These are phyloP conservation scores for Misopates orontium DNA, from an alignment of 257 asterid genomes.

Conservation along the genomic window DNA sequence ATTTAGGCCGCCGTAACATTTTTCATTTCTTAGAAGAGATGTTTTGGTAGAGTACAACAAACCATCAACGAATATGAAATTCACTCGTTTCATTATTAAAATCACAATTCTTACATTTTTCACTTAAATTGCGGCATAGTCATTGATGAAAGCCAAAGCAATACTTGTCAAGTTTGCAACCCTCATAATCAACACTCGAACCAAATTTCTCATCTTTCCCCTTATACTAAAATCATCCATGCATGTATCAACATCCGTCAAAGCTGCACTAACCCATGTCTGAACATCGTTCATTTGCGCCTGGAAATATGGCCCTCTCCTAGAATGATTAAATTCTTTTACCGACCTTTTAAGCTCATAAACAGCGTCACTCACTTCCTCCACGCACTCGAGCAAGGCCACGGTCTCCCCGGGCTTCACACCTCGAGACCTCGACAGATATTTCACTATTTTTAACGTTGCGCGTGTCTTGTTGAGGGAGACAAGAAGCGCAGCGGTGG, in stretches of 20 bases:
- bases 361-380: constrained; percentile 40
- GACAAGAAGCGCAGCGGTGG: constrained; percentile 35
- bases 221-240: constrained; percentile 36
- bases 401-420: constrained; percentile 29
- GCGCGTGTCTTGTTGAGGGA: constrained; percentile 29
- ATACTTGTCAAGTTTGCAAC: constrained; percentile 44
- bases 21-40: no score
- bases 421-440: constrained; percentile 13
- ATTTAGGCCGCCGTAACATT: no score
- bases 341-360: constrained; percentile 29
- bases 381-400: constrained; percentile 41
- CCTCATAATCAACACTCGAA: constrained; percentile 25
- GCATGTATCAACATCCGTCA: constrained; percentile 52
- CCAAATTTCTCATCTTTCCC: constrained; percentile 21
- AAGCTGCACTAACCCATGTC: constrained; percentile 62
- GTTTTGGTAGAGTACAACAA: no score
- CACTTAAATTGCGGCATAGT: constrained; percentile 26
- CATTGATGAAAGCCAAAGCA: constrained; percentile 47
- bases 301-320: constrained; percentile 24
- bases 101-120: no score
- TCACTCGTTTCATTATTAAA: no score
- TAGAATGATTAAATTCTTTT: constrained; percentile 22
- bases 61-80: no score
- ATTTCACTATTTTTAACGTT: neutral
- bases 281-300: constrained; percentile 37